A percentile compares a stretch with the other conserved stretches of the same genome.
Conservation (phyloP, 2,329 filamentous ascomycete species). For the Aspergillus puulaauensis region DNA sequence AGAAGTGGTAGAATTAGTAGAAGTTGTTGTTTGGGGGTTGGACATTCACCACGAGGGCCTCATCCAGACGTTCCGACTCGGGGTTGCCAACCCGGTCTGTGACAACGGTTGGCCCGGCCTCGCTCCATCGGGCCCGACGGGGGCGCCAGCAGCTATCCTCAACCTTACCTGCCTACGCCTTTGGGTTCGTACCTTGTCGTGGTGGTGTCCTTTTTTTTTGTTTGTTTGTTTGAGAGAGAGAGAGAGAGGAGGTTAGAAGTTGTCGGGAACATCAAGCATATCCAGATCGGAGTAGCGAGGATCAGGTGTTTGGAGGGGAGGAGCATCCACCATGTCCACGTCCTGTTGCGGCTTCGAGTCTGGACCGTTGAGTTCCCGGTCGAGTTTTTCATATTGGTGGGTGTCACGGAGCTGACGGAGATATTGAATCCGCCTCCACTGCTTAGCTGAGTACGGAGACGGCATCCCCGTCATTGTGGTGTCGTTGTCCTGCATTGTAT, state of each 20-base stretch:
- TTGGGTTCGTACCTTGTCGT: background rate
- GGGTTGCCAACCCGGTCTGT: background rate
- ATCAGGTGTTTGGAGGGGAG: background rate
- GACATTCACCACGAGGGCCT: background rate
- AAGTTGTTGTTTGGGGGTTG: background rate
- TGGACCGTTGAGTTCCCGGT: too few relatives aligned
- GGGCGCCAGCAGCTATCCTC: background rate
- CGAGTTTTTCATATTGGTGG: background rate
- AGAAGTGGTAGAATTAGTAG: background rate
- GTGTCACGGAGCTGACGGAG: background rate
- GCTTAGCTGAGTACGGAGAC: background rate
- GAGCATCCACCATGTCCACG: too few relatives aligned
- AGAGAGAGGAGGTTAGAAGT: background rate
- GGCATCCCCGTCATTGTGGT: background rate
- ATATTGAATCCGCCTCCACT: background rate
- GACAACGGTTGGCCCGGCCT: background rate
- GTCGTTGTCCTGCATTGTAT: background rate
- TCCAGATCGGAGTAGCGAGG: background rate
- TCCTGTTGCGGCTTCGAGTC: too few relatives aligned
- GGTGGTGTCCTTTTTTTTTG: background rate
- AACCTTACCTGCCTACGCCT: background rate
- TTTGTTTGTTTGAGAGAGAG: background rate
- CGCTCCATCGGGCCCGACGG: background rate
- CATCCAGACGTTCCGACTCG: background rate
- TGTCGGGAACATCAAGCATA: background rate